These are phyloP conservation scores for Fraxinus ornus DNA, from an alignment of 305 asterid species.

Conservation along the genomic window DNA sequence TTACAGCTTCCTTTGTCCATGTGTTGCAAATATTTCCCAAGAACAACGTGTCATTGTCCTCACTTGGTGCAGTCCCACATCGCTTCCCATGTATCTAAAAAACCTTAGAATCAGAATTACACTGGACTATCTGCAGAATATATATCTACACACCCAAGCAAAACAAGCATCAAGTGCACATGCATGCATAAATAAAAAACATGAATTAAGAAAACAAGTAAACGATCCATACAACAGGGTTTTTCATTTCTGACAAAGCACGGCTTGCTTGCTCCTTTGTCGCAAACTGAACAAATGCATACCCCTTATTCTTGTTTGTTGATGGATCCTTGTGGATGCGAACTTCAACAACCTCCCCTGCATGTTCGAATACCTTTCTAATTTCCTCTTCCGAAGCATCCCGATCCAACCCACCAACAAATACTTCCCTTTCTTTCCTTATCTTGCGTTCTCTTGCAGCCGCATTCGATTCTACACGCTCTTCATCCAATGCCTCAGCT, in stretches of 20 bases:
- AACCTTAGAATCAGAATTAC: conserved; percentile 22
- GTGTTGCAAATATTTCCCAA: conserved; percentile 68
- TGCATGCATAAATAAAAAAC: not conserved
- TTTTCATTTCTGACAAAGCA: conserved; percentile 65
- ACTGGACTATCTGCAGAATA: not conserved
- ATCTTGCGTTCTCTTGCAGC: conserved; percentile 53
- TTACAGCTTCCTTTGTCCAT: conserved; percentile 76
- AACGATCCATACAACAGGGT: conserved; percentile 55
- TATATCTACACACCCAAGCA: not conserved
- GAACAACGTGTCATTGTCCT: conserved; percentile 60
- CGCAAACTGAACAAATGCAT: conserved; percentile 66
- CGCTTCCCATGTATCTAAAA: conserved; percentile 64
- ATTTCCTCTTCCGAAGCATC: conserved; percentile 59
- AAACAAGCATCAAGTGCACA: conserved; percentile 1
- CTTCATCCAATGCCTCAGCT: conserved; percentile 48
- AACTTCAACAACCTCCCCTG: conserved; percentile 61
- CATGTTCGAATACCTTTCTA: conserved; percentile 55
- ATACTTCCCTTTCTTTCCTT: conserved; percentile 63
- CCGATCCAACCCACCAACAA: conserved; percentile 69
- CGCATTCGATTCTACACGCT: conserved; percentile 47
- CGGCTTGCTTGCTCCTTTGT: conserved; percentile 55
- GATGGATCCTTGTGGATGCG: conserved; percentile 52
- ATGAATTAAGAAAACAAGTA: conserved; percentile 5
- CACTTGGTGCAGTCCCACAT: conserved; percentile 60
- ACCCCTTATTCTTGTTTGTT: conserved; percentile 66